phyloP scores from a whole-genome alignment of 108 stramenopile species.

The Skeletonema potamos region DNA sequence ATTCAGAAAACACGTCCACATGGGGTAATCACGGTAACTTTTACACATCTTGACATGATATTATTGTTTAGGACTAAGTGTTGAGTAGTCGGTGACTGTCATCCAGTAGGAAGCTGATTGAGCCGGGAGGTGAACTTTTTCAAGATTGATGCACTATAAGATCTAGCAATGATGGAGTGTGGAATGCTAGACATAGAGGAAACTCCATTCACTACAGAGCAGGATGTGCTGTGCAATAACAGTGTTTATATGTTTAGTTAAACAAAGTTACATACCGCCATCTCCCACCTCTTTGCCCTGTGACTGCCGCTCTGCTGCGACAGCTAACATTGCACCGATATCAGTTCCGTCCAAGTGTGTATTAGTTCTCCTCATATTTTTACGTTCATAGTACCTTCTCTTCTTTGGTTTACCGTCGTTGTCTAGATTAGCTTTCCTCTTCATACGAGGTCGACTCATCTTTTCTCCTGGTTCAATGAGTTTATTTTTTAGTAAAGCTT shows the following conservation, averaged over 20 bases:
- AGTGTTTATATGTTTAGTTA: not conserved
- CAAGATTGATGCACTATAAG: too few relatives aligned
- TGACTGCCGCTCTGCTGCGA: slow-evolving; percentile 72
- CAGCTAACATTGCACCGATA: slow-evolving; percentile 69
- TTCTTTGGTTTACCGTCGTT: slow-evolving; percentile 89
- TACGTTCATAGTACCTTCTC: slow-evolving; percentile 79
- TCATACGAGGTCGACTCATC: slow-evolving; percentile 70
- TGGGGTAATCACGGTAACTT: too few relatives aligned
- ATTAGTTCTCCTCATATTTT: slow-evolving; percentile 88
- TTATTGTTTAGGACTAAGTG: too few relatives aligned
- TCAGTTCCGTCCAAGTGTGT: slow-evolving; percentile 82
- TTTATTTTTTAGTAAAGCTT: slow-evolving; percentile 62
- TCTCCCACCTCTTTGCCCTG: slow-evolving; percentile 84
- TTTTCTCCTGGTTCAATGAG: slow-evolving; percentile 77
- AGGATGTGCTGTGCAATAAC: too few relatives aligned
- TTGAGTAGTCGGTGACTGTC: too few relatives aligned
- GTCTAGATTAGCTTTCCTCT: slow-evolving; percentile 66
- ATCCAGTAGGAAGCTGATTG: too few relatives aligned
- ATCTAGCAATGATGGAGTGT: too few relatives aligned
- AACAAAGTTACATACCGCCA: slow-evolving; percentile 82
- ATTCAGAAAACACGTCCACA: too few relatives aligned
- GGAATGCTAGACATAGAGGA: too few relatives aligned
- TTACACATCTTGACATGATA: too few relatives aligned
- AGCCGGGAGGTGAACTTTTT: too few relatives aligned
- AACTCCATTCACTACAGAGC: too few relatives aligned